Conservation (phyloP, 257 asterid species). For the Solanum gandarillasii region DNA sequence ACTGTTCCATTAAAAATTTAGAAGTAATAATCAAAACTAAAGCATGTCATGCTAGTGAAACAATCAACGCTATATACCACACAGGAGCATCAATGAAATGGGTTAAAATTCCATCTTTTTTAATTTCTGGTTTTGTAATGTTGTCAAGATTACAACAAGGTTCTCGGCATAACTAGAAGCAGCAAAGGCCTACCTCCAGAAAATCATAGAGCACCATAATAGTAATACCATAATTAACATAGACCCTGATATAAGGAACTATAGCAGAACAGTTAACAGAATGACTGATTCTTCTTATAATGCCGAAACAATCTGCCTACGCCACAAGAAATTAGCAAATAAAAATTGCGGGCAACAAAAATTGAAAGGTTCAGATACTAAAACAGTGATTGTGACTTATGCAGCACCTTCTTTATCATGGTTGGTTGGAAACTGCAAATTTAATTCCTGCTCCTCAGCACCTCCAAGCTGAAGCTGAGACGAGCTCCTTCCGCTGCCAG, state of each 20-base stretch:
- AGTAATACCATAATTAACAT: slow-evolving; percentile 21
- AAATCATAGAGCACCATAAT: slow-evolving; percentile 21
- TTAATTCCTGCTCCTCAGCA: slow-evolving; percentile 36
- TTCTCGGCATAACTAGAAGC: slow-evolving; percentile 27
- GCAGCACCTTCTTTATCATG: slow-evolving; percentile 22
- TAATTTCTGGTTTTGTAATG: slow-evolving; percentile 27
- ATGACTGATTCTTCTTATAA: slow-evolving; percentile 31
- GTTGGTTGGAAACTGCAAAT: not conserved
- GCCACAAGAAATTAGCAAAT: slow-evolving; percentile 34
- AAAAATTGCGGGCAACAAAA: slow-evolving; percentile 36
- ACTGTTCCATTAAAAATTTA: no score
- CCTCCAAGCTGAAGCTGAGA: slow-evolving; percentile 96
- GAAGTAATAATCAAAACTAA: not conserved
- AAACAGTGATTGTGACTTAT: slow-evolving; percentile 18
- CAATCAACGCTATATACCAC: not conserved
- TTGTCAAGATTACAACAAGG: slow-evolving; percentile 18
- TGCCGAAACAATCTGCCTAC: slow-evolving; percentile 42
- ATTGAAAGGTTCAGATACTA: slow-evolving; percentile 19
- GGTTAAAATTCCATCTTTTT: slow-evolving; percentile 10
- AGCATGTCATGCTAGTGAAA: not conserved
- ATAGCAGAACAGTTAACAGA: slow-evolving; percentile 38
- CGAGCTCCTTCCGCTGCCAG: slow-evolving; percentile 93
- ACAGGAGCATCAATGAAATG: slow-evolving; percentile 3
- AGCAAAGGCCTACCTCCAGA: slow-evolving; percentile 18
- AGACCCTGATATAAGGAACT: slow-evolving; percentile 20